A percentile compares a stretch with the other conserved stretches of the same genome.
Evolutionary conservation across 129 eudicot species (phyloP).

Genomic region (Escallonia herrerae): DNA sequence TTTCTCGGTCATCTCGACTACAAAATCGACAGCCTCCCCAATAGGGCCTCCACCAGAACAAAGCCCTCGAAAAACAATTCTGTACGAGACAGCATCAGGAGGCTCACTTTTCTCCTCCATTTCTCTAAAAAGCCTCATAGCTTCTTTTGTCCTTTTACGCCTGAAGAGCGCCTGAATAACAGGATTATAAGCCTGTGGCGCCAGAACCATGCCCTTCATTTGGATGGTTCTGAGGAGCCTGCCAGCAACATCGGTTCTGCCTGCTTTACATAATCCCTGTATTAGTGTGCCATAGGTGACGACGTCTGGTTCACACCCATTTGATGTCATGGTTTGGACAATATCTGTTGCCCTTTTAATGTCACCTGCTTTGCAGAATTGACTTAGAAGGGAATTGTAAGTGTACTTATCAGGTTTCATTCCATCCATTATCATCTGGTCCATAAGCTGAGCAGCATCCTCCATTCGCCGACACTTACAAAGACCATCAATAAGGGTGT

Average conservation of each 20-base stretch:
- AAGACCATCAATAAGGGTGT: conserved; percentile 75
- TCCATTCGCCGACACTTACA: conserved; percentile 53
- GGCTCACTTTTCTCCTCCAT: conserved; percentile 69
- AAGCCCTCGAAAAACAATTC: conserved; percentile 71
- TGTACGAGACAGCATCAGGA: conserved; percentile 72
- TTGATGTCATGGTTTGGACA: conserved; percentile 77
- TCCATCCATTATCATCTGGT: conserved; percentile 92
- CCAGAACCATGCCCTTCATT: conserved; percentile 67
- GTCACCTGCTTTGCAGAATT: conserved; percentile 78
- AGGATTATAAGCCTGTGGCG: conserved; percentile 87
- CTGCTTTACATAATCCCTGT: conserved; percentile 79
- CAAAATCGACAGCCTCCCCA: conserved; percentile 80
- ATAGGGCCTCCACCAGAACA: conserved; percentile 92
- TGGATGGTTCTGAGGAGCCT: conserved; percentile 70
- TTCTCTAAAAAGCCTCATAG: conserved; percentile 77
- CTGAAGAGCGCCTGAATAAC: conserved; percentile 65
- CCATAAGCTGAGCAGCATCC: conserved; percentile 75
- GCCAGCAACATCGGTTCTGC: conserved; percentile 64
- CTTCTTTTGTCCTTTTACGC: conserved; percentile 51
- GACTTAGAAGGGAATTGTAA: conserved; percentile 68
- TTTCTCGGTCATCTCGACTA: conserved; percentile 66
- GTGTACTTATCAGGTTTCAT: conserved; percentile 79
- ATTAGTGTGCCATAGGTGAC: conserved; percentile 83
- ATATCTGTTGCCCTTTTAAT: conserved; percentile 81
- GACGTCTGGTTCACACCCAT: conserved; percentile 83